Percentiles rank a stretch among this genome's conserved stretches.
These are phyloP conservation scores for Cystofilobasidium capitatum DNA, from an alignment of 768 basidiomycete genomes.

Conservation along the genomic window DNA sequence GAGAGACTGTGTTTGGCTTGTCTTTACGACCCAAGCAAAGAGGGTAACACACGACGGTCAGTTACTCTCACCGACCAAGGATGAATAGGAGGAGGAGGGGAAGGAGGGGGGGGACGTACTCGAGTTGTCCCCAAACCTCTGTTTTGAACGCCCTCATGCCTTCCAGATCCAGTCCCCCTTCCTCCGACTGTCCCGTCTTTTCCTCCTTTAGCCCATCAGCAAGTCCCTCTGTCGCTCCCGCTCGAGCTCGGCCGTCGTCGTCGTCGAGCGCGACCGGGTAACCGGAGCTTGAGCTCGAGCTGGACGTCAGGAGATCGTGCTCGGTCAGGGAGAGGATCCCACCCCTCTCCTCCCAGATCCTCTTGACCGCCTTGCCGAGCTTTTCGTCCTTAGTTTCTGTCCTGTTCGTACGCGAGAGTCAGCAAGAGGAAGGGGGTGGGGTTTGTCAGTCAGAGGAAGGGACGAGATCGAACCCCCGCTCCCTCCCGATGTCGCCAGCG, in stretches of 20 bases:
- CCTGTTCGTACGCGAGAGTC: no score
- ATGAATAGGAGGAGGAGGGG: neutral
- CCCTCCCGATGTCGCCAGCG: no score
- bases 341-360: slow-evolving; percentile 17
- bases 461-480: no score
- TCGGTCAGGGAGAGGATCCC: slow-evolving; percentile 4
- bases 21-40: neutral
- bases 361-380: slow-evolving; percentile 7
- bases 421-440: neutral
- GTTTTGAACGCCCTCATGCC: slow-evolving; percentile 18
- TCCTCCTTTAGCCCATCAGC: no score
- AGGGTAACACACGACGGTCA: neutral
- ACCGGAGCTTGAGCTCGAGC: no score
- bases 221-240: no score
- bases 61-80: no score
- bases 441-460: neutral
- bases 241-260: neutral
- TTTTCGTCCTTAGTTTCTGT: neutral
- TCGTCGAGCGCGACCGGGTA: no score
- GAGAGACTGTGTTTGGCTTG: slow-evolving; percentile 8
- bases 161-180: neutral
- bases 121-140: slow-evolving; percentile 8
- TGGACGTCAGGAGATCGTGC: neutral
- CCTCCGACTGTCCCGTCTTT: neutral
- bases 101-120: slow-evolving; percentile 1